Evolutionary conservation across 768 basidiomycete species (phyloP).

Genomic region (Amylocystis lapponica): DNA sequence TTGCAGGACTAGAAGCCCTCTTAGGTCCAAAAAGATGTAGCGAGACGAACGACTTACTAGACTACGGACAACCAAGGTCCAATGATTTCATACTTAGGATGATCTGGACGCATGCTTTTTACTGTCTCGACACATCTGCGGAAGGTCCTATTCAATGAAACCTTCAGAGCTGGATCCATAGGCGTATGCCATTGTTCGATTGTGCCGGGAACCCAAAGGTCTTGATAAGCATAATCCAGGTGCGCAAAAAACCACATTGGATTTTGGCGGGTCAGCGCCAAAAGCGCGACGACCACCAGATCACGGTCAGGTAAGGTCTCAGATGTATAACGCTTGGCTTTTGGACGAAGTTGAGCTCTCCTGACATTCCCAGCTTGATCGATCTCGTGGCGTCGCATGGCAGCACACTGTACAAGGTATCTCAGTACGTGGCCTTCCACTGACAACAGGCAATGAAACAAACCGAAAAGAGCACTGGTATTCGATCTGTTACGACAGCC

Average conservation of each 20-base stretch:
- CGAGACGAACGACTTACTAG: neutral
- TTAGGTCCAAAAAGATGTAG: neutral
- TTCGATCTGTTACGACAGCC: constrained; percentile 37
- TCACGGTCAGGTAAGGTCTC: constrained; percentile 67
- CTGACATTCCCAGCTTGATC: constrained; percentile 53
- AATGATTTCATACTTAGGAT: constrained; percentile 32
- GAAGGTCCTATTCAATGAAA: constrained; percentile 49
- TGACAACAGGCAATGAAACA: constrained; percentile 5
- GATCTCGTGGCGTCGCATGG: constrained; percentile 53
- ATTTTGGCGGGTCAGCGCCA: constrained; percentile 61
- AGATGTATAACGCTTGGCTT: constrained; percentile 47
- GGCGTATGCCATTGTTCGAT: constrained; percentile 57
- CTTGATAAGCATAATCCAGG: constrained; percentile 34
- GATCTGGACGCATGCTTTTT: constrained; percentile 36
- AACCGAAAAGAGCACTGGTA: constrained; percentile 56
- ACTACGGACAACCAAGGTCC: constrained; percentile 26
- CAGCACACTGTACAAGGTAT: constrained; percentile 7
- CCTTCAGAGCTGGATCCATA: constrained; percentile 61
- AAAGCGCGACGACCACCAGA: constrained; percentile 60
- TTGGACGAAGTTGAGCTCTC: constrained; percentile 51
- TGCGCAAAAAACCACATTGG: constrained; percentile 49
- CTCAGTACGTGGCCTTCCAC: neutral
- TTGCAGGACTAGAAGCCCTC: constrained; percentile 17
- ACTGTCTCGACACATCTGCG: constrained; percentile 38
- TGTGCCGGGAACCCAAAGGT: constrained; percentile 41